Evolutionary conservation across 257 asterid genomes (phyloP), one percentile per base, ranked within the genome.

Genomic region (Scutellaria galericulata): DNA sequence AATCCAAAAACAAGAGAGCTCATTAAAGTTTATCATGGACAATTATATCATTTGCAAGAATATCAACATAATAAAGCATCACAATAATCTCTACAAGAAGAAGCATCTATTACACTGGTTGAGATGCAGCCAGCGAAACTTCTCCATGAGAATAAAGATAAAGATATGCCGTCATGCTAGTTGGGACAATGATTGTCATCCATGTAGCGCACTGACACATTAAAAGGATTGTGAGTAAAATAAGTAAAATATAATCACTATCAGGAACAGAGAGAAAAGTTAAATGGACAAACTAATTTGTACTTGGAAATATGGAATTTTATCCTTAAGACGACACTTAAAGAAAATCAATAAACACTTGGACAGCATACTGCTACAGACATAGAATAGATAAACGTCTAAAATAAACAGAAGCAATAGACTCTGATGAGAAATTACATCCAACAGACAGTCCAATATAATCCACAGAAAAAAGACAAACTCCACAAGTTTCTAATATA

Each of bases 91-190:
- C 57, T 42, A 77, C 71, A 75, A 89, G 79, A 87, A 84, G 98
- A 86, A 84, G 88, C 94, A 95, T 95, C 99, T 95, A 95, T 92
- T 95, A 95, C 99, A 95, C 99, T 87, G 99, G 99, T 95, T 95
- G 99, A 77, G 87, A 95, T 65, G 99, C 99, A 68, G 99, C 97
- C 87, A 92, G 83, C 22, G 93, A 77, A 73, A 92, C 96, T 86
- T 92, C 99, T 77, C 99, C 99, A 27, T 95, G 96, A 75, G 99
- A 95, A 79, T 95, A 95, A 73, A 95, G 96, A 83, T 95, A 92
- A 18, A 95, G 88, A 79, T 92, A 95, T 13, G 99, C 86, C 1
- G 99, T 95, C 99, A 95, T 95, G 93, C 99, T 95, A 62, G 96
- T 88, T 57, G 99, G 98, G 77, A 92, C 99, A 48, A 92, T 72